Conservation (phyloP, 2,329 filamentous ascomycete genomes). For the Paecilomyces dactylethromorphus region DNA sequence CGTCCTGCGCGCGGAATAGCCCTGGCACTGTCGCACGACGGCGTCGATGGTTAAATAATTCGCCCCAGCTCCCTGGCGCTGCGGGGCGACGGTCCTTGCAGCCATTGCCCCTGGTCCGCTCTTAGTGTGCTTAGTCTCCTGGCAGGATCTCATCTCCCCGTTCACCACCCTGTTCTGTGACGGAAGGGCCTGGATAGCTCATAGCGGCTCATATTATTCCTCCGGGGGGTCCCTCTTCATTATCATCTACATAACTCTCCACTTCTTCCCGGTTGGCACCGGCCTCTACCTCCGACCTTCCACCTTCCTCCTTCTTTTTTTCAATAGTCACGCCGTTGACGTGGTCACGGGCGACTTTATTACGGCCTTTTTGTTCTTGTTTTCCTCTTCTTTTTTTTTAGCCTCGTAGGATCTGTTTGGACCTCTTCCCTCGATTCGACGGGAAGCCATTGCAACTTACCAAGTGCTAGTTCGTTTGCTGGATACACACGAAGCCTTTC, state of each 20-base stretch:
- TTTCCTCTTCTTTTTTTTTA: background rate
- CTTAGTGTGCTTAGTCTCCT: background rate
- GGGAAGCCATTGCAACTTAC: background rate
- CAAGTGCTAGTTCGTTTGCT: constrained; percentile 6
- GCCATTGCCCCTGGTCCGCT: background rate
- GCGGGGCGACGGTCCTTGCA: background rate
- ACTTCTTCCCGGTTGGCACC: background rate
- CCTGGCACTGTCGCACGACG: background rate
- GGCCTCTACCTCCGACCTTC: background rate
- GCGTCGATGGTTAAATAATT: constrained; percentile 2
- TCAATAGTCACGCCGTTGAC: background rate
- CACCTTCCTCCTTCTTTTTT: background rate
- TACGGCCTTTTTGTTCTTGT: background rate
- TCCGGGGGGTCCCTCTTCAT: background rate
- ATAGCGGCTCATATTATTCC: background rate
- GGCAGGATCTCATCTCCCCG: background rate
- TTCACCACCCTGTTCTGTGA: background rate
- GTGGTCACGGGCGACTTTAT: background rate
- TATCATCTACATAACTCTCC: constrained; percentile 1
- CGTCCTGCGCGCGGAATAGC: background rate
- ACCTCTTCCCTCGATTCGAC: background rate
- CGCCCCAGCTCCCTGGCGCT: background rate
- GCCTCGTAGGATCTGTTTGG: background rate
- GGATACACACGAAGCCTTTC: background rate
- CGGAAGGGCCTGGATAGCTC: background rate